Conservation (phyloP, 2,329 filamentous ascomycete genomes). For the Cytospora schulzeri region DNA sequence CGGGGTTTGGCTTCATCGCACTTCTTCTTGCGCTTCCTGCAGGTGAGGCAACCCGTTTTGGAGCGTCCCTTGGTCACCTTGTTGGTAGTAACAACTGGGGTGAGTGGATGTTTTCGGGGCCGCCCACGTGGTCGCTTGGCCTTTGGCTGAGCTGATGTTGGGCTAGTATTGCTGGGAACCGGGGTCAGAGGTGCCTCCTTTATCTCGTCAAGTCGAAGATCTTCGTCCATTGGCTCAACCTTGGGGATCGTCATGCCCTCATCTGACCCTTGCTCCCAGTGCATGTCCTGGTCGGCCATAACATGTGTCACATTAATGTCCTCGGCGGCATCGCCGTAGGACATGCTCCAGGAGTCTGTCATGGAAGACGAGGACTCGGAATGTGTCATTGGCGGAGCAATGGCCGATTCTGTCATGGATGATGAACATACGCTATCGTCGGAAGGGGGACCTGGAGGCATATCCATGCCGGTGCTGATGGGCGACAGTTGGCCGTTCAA, state of each 20-base stretch:
- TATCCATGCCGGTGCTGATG: slow-evolving; percentile 53
- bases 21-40: slow-evolving; percentile 71
- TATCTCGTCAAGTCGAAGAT: slow-evolving; percentile 55
- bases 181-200: slow-evolving; percentile 46
- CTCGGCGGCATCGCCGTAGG: slow-evolving; percentile 38
- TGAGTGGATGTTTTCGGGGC: slow-evolving; percentile 77
- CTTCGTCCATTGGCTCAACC: slow-evolving; percentile 59
- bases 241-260: slow-evolving; percentile 55
- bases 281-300: slow-evolving; percentile 39
- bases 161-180: slow-evolving; percentile 31
- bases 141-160: slow-evolving; percentile 41
- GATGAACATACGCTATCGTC: slow-evolving; percentile 33
- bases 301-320: slow-evolving; percentile 22
- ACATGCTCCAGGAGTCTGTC: slow-evolving; percentile 48
- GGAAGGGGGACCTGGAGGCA: slow-evolving; percentile 31
- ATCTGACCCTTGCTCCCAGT: slow-evolving; percentile 52
- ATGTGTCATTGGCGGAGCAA: slow-evolving; percentile 46
- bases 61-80: slow-evolving; percentile 78
- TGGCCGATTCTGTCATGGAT: slow-evolving; percentile 41
- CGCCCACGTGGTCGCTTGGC: slow-evolving; percentile 73
- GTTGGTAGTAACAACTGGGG: slow-evolving; percentile 56
- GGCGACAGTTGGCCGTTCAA: slow-evolving; percentile 55
- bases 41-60: slow-evolving; percentile 70
- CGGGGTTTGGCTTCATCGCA: slow-evolving; percentile 69
- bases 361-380: slow-evolving; percentile 49